Conservation (phyloP, 2,329 filamentous ascomycete species). For the Chalara sp. region DNA sequence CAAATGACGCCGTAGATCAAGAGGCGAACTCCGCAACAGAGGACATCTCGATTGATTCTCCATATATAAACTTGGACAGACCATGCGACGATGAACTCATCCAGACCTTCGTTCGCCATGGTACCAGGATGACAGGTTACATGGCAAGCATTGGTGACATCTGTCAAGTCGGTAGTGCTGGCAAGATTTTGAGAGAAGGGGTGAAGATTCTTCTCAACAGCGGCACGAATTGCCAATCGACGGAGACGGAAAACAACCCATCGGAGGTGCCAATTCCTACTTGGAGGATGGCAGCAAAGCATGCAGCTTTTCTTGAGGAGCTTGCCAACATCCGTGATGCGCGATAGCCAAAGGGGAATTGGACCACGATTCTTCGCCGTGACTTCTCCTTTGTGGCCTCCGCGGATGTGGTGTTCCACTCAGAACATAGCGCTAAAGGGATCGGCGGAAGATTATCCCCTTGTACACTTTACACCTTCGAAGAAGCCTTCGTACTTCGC, state of each 20-base stretch:
- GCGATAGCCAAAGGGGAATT: too few relatives aligned
- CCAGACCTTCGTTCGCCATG: conserved; percentile 10
- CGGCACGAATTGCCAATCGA: background rate
- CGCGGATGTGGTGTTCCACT: too few relatives aligned
- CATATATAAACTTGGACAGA: conserved; percentile 12
- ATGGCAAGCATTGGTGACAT: conserved; percentile 13
- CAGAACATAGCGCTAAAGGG: too few relatives aligned
- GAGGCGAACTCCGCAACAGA: background rate
- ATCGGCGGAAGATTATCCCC: too few relatives aligned
- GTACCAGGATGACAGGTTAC: conserved; percentile 7
- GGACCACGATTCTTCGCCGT: too few relatives aligned
- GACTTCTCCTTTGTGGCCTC: too few relatives aligned
- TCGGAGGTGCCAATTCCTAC: background rate
- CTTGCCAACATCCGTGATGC: background rate
- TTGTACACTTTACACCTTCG: too few relatives aligned
- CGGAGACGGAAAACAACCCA: background rate
- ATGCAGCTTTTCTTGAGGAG: background rate
- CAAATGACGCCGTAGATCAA: too few relatives aligned
- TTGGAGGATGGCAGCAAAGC: background rate
- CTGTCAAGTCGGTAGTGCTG: background rate
- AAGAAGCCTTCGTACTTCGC: too few relatives aligned
- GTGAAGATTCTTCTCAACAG: background rate
- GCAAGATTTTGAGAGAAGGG: conserved; percentile 9
- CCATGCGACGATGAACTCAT: conserved; percentile 14
- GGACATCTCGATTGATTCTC: background rate